These are phyloP conservation scores for Calendula officinalis DNA, from an alignment of 129 eudicot species.

Conservation along the genomic window DNA sequence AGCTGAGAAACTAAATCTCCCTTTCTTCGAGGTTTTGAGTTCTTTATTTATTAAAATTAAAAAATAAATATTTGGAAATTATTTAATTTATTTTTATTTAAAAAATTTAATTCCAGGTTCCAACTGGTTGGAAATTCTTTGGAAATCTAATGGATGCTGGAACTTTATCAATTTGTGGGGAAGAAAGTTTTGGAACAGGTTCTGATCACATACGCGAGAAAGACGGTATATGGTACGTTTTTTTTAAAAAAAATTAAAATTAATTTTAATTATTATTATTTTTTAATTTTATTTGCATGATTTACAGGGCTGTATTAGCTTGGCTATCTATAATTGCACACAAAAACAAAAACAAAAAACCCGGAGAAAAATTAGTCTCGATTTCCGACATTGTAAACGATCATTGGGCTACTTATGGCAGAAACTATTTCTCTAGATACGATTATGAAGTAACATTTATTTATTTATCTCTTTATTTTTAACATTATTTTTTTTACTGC, in stretches of 20 bases:
- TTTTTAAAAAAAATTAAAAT: neutral
- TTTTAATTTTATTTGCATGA: conserved; percentile 9
- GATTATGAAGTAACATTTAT: conserved; percentile 69
- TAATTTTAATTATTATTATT: neutral
- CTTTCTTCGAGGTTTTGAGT: conserved; percentile 75
- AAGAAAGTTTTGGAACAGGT: conserved; percentile 99
- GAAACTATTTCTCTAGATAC: conserved; percentile 97
- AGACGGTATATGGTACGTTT: conserved; percentile 90
- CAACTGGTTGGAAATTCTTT: conserved; percentile 99
- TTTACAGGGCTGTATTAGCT: conserved; percentile 94
- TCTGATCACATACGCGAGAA: conserved; percentile 99
- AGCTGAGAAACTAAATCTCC: conserved; percentile 78
- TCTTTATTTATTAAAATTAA: conserved; percentile 2
- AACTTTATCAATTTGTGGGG: conserved; percentile 92
- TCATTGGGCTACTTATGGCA: conserved; percentile 97
- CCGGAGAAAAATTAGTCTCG: conserved; percentile 78
- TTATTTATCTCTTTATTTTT: neutral
- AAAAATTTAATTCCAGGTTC: conserved; percentile 58
- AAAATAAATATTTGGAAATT: neutral
- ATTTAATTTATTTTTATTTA: conserved; percentile 3
- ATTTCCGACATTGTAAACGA: conserved; percentile 83
- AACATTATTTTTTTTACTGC: too few species aligned
- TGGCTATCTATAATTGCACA: conserved; percentile 95
- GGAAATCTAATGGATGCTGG: conserved; percentile 99
- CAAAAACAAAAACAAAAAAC: conserved; percentile 74